These are phyloP conservation scores for Kwoniella heveanensis DNA, from an alignment of 768 basidiomycete genomes.

Conservation along the genomic window DNA sequence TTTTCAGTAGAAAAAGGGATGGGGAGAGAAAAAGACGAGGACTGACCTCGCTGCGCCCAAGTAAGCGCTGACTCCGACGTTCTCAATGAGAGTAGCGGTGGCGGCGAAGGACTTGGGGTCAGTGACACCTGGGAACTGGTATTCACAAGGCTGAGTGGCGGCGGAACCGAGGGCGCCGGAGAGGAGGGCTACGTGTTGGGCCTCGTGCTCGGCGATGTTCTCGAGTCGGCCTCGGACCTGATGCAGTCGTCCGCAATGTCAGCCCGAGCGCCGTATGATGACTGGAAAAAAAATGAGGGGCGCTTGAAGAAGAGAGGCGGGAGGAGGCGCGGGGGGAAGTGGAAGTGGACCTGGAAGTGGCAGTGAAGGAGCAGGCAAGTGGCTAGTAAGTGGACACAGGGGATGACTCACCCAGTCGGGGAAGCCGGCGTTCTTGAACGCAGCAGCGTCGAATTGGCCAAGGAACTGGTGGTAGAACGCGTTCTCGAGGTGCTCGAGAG, in stretches of 20 bases:
- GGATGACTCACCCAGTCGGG: conserved; percentile 57
- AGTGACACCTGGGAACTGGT: conserved; percentile 62
- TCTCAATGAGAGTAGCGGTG: conserved; percentile 63
- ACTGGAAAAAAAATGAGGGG: too few relatives aligned
- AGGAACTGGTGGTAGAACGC: conserved; percentile 55
- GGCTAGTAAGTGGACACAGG: too few relatives aligned
- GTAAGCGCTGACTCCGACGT: conserved; percentile 64
- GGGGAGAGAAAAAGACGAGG: too few relatives aligned
- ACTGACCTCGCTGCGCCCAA: conserved; percentile 60
- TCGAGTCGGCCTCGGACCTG: conserved; percentile 53
- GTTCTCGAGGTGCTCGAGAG: conserved; percentile 56
- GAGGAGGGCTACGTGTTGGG: conserved; percentile 63
- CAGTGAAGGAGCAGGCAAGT: too few relatives aligned
- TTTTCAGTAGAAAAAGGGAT: too few relatives aligned
- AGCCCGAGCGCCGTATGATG: neutral
- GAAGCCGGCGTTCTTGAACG: conserved; percentile 59
- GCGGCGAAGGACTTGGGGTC: conserved; percentile 62
- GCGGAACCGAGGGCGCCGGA: conserved; percentile 59
- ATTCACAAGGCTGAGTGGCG: conserved; percentile 64
- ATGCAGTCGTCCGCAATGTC: neutral
- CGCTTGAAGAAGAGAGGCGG: neutral
- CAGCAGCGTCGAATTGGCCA: conserved; percentile 60
- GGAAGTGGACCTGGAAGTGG: too few relatives aligned
- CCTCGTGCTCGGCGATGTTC: conserved; percentile 65
- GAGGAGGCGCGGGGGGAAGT: neutral